A percentile compares a stretch with the other conserved stretches of the same genome.
Conservation (phyloP, 1,284 basidiomycete genomes). For the Inonotus hispidus region DNA sequence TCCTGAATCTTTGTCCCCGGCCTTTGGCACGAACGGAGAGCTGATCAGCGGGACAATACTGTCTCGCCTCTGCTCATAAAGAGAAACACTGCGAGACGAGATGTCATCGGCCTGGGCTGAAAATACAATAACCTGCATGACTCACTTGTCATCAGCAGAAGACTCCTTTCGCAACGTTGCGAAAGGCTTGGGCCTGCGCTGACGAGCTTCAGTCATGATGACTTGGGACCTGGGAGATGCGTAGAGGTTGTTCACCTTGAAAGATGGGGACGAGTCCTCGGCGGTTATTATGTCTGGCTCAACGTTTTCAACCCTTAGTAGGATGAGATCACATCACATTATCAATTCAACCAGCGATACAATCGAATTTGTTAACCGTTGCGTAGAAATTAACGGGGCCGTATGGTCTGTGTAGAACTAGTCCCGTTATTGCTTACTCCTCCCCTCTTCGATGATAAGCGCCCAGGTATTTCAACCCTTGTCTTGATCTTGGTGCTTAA, state of each 20-base stretch:
- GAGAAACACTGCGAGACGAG: background rate
- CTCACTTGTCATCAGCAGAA: constrained; percentile 13
- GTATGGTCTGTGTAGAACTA: background rate
- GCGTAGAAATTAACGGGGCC: background rate
- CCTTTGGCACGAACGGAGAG: constrained; percentile 13
- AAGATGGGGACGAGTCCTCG: background rate
- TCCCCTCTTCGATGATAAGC: background rate
- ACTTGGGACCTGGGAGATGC: background rate
- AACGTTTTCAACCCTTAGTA: background rate
- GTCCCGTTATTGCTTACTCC: background rate
- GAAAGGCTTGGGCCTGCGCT: background rate
- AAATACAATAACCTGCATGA: background rate
- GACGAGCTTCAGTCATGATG: background rate
- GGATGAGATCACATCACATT: background rate
- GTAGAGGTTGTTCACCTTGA: background rate
- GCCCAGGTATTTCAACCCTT: background rate
- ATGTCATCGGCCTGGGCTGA: background rate
- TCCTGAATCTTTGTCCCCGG: background rate
- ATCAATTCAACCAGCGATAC: background rate
- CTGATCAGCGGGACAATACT: constrained; percentile 14
- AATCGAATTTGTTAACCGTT: background rate
- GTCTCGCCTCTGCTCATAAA: constrained; percentile 12
- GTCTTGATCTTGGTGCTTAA: background rate
- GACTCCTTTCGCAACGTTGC: constrained; percentile 16
- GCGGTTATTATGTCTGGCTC: background rate